Evolutionary conservation across 352 stramenopile species (phyloP).

Genomic region (Pythium graminicola): DNA sequence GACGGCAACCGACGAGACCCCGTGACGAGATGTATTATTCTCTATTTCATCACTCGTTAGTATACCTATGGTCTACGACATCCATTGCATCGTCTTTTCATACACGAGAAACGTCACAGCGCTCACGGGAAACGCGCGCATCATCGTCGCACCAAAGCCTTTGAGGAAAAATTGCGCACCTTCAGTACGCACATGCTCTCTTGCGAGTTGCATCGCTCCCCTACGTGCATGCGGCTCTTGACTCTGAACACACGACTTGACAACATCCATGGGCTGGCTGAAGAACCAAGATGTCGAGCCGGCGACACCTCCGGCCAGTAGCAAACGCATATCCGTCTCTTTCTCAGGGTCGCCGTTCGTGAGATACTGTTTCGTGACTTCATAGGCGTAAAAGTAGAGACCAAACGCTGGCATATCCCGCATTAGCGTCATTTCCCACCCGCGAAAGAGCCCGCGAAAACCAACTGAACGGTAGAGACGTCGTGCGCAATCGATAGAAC

Average conservation of each 20-base stretch:
- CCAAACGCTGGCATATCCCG: constrained; percentile 78
- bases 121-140: constrained; percentile 80
- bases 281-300: constrained; percentile 79
- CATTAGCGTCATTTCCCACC: constrained; percentile 65
- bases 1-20: constrained; percentile 11
- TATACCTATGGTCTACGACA: too few species aligned
- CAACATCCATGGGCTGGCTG: constrained; percentile 75
- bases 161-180: constrained; percentile 72
- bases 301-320: constrained; percentile 68
- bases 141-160: constrained; percentile 64
- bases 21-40: neutral
- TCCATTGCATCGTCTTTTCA: constrained; percentile 65
- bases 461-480: constrained; percentile 63
- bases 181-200: constrained; percentile 43
- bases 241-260: constrained; percentile 85
- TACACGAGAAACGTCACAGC: constrained; percentile 85
- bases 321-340: constrained; percentile 70
- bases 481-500: constrained; percentile 66
- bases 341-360: constrained; percentile 43
- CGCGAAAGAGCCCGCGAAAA: constrained; percentile 58
- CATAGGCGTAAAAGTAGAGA: constrained; percentile 82
- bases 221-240: constrained; percentile 52
- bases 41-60: constrained; percentile 5
- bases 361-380: constrained; percentile 71
- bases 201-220: constrained; percentile 74